Conservation (phyloP, 495 filamentous ascomycete genomes). For the Aspergillus funiculosus region DNA sequence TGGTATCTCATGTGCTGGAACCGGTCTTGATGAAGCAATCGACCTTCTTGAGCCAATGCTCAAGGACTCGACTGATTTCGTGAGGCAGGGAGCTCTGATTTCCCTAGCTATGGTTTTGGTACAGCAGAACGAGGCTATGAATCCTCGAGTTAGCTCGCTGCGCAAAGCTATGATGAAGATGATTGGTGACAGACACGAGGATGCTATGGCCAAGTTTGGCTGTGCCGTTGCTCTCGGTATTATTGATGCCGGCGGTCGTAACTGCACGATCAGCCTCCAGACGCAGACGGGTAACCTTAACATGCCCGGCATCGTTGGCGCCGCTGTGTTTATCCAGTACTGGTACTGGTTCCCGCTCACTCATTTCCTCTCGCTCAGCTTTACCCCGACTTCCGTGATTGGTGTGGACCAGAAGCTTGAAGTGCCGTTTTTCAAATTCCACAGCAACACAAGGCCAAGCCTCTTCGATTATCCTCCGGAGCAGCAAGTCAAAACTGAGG, state of each 20-base stretch:
- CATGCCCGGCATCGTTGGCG: constrained; percentile 94
- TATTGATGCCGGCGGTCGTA: constrained; percentile 95
- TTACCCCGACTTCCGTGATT: constrained; percentile 90
- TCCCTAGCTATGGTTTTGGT: constrained; percentile 94
- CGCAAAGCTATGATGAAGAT: constrained; percentile 86
- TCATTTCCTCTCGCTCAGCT: constrained; percentile 91
- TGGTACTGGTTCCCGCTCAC: constrained; percentile 99
- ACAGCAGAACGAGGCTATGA: constrained; percentile 95
- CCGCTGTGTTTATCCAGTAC: constrained; percentile 98
- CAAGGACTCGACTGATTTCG: constrained; percentile 98
- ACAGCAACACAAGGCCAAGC: constrained; percentile 88
- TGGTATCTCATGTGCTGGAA: constrained; percentile 96
- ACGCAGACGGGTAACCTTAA: constrained; percentile 97
- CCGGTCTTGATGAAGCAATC: constrained; percentile 92
- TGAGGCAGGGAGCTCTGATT: constrained; percentile 95
- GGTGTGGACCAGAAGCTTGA: constrained; percentile 90
- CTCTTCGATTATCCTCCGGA: constrained; percentile 98
- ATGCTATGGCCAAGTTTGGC: constrained; percentile 99
- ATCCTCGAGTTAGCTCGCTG: constrained; percentile 76
- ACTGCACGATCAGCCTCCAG: constrained; percentile 96
- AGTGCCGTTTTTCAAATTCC: constrained; percentile 92
- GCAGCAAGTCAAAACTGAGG: constrained; percentile 87
- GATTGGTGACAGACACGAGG: constrained; percentile 90
- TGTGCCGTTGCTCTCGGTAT: constrained; percentile 91
- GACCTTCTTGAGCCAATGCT: constrained; percentile 98